phyloP scores from a whole-genome alignment of 148 eudicot genomes.

The Rhododendron vialii region DNA sequence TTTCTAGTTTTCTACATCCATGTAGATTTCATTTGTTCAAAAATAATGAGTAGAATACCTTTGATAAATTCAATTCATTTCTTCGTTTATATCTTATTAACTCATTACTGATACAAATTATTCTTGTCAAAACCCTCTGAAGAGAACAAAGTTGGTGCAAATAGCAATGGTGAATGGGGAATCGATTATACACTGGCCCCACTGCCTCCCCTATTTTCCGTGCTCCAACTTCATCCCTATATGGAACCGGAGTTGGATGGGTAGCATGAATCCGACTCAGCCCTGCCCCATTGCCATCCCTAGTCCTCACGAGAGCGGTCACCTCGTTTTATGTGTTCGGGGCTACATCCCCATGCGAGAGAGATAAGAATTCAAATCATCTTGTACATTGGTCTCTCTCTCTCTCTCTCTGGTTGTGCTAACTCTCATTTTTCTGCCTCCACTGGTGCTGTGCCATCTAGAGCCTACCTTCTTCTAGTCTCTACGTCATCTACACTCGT shows the following conservation, averaged over 20 bases:
- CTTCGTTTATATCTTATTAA: not conserved
- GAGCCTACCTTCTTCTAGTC: not conserved
- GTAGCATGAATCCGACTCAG: not conserved
- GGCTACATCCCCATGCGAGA: not conserved
- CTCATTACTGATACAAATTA: not conserved
- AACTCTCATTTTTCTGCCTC: not conserved
- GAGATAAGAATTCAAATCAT: not conserved
- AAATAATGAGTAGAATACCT: not conserved
- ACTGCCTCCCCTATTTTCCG: not conserved
- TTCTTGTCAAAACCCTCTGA: not conserved
- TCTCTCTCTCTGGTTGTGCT: not conserved
- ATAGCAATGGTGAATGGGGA: not conserved
- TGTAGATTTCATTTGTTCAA: not conserved
- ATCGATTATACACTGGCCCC: not conserved
- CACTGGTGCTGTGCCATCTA: not conserved
- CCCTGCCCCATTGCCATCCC: not conserved
- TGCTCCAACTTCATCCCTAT: not conserved
- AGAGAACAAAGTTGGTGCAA: not conserved
- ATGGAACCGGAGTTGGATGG: not conserved
- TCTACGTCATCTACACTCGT: not conserved
- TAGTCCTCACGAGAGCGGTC: not conserved
- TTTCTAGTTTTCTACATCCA: not conserved
- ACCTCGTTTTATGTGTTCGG: not conserved
- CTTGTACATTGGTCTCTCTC: not conserved
- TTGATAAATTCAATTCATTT: not conserved